Evolutionary conservation across 2,329 filamentous ascomycete genomes (phyloP), one percentile per base, ranked within the genome.

Genomic region (Sporothrix pseudoabietina): DNA sequence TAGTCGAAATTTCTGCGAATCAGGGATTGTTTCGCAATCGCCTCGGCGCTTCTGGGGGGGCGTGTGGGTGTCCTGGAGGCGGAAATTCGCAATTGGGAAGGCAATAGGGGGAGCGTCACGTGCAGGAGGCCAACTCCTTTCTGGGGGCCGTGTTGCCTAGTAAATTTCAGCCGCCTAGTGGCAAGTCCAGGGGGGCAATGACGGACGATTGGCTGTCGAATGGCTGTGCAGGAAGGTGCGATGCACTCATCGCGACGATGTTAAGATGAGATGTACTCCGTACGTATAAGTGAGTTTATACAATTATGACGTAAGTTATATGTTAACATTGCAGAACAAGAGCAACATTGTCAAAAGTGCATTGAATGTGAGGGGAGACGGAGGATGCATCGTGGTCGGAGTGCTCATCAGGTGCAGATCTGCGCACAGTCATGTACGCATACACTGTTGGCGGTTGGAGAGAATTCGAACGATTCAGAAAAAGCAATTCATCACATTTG

Each of bases 1-100:
- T 77, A 77, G 73, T 54, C 10, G 59, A 72, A 57, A 70, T 74
- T 74, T 77, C 74, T 72, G 69, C 76, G 74, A 77, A 77, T 77
- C 75, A 77, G 69, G 63, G 72, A 71, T 49, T 9, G 54, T 69
- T 73, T 69, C 69, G 71, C 74, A 75, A 76, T 76, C 74, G 72
- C 69, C 68, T 69, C 72, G 72, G 71, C 71, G 69, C 72, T 73
- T 72, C 32, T 44, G 30, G 65, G 74, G 75, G 74, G 74, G 75
- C 72, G 73, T 69, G 66, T n/a, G 44, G 9, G 61, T 49, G 12
- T 16, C 1, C 72, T 73, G 73, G 75, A 75, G 75, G 75, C 52
- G 39, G 10, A 41, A 10, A 10, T 55, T 55, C 30, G 32, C n/a
- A 54, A 49, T 49, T 49, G 14, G 44, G 44, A 49, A 49, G 44